A percentile compares a stretch with the other conserved stretches of the same genome.
These are phyloP conservation scores for Kuraishia floccosa DNA, from an alignment of 805 yeast genomes.

Conservation along the genomic window DNA sequence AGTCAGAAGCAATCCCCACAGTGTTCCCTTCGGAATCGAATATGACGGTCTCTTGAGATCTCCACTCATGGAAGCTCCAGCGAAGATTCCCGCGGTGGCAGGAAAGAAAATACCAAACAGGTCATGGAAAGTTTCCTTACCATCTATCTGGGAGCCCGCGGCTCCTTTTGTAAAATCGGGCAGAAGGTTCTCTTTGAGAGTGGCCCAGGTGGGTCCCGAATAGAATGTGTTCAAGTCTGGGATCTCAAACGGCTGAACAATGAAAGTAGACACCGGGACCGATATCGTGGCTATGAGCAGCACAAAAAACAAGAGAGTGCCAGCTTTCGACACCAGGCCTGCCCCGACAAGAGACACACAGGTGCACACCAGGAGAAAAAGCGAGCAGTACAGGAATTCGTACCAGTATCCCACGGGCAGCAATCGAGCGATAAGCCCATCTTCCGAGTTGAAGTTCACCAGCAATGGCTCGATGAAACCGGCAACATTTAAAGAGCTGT, in stretches of 20 bases:
- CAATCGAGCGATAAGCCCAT: conserved; percentile 43
- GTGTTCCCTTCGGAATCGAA: conserved; percentile 89
- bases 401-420: conserved; percentile 61
- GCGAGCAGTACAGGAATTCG: conserved; percentile 62
- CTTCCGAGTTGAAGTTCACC: conserved; percentile 55
- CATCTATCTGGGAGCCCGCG: conserved; percentile 65
- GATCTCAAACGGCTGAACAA: conserved; percentile 50
- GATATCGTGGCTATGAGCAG: conserved; percentile 65
- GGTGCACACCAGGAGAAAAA: conserved; percentile 60
- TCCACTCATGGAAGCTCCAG: conserved; percentile 99
- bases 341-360: conserved; percentile 75
- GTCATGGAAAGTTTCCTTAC: conserved; percentile 68
- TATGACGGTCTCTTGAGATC: conserved; percentile 77
- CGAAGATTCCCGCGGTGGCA: conserved; percentile 96
- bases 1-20: conserved; percentile 72
- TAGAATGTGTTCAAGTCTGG: conserved; percentile 40
- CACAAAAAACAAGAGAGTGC: conserved; percentile 58
- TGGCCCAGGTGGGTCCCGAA: conserved; percentile 65
- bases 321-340: conserved; percentile 70
- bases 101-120: conserved; percentile 95
- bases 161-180: conserved; percentile 86
- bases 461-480: conserved; percentile 90
- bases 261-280: conserved; percentile 66
- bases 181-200: conserved; percentile 51
- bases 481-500: conserved; percentile 86